Base-by-base conservation (phyloP, 495 filamentous ascomycete species). In the Platismatia glauca region DNA sequence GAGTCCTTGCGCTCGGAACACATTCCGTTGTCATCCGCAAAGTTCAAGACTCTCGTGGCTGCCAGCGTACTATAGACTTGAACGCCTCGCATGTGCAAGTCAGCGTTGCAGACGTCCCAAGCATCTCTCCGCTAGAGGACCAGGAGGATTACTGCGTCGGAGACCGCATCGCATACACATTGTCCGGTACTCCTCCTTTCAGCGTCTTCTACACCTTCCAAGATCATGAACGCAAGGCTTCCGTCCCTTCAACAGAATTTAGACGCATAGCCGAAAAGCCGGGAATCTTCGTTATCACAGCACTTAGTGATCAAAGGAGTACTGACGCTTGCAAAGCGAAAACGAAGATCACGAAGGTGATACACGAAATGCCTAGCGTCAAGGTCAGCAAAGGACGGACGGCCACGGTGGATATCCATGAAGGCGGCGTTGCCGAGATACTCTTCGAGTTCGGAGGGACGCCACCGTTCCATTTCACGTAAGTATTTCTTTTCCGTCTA, bases 381-480 rank as follows among this genome's bases (percentile, higher is more conserved):
- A 84, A 84, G 64, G 89, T 98, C 68, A 90, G 86, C 70, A 87
- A 89, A 71, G 94, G 94, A 1, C 81, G 80, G 41, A 81, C 86
- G 24, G 83, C 85, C 15, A 83, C 86, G 52, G 86, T 95, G 35
- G 94, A 97, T 69, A 98, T 98, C 62, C 94, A 97, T 71, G 93
- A 97, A 76, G 94, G 94, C 69, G 88, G 89, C 66, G 87, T 91
- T 73, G 90, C 92, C 20, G 89, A 96, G 71, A 90, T 98, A 61
- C 76, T 89, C 48, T 97, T 97, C 66, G 87, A 93, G 68, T 97
- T 98, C 72, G 89, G 86, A 76, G 94, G 94, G 52, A 93, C 90
- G 15, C 94, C 94, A 63, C 94, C 94, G 15, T 98, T 98, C 70
- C 91, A 97, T 74, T 97, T 97, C 72, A 95, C 91, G 74, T 86